These are phyloP conservation scores for Kingdonia uniflora DNA, from an alignment of 164 flowering plant genomes.

Conservation along the genomic window DNA sequence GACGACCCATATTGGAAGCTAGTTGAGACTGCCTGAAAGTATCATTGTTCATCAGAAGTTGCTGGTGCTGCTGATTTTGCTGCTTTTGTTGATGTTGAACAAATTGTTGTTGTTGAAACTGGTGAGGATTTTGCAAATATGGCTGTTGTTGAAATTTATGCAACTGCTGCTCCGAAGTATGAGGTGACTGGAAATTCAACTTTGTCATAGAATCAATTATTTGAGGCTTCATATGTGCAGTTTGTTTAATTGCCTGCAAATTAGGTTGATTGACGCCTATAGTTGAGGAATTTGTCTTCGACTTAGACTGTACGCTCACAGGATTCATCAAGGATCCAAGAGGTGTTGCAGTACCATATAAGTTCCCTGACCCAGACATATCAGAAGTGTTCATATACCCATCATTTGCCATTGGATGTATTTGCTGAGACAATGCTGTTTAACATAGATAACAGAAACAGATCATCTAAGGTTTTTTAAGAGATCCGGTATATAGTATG, in stretches of 20 bases:
- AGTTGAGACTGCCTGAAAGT: constrained; percentile 43
- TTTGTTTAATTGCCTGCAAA: constrained; percentile 26
- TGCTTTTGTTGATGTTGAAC: constrained; percentile 41
- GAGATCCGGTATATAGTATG: too few relatives aligned
- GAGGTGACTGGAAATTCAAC: constrained; percentile 38
- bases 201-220: constrained; percentile 41
- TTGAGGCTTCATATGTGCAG: constrained; percentile 33
- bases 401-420: constrained; percentile 43
- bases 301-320: constrained; percentile 32
- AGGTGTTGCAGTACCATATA: constrained; percentile 41
- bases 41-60: constrained; percentile 32
- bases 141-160: constrained; percentile 29
- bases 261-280: constrained; percentile 37
- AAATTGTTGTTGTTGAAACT: constrained; percentile 45
- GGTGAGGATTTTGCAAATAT: constrained; percentile 42
- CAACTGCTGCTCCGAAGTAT: constrained; percentile 42
- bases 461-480: not conserved
- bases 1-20: constrained; percentile 35
- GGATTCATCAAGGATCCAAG: constrained; percentile 43
- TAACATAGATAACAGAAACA: constrained; percentile 1
- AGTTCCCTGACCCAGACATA: constrained; percentile 54
- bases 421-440: constrained; percentile 20
- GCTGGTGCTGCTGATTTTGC: constrained; percentile 45
- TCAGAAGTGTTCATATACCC: constrained; percentile 43
- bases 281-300: constrained; percentile 31